phyloP scores from a whole-genome alignment of 345 rosid genomes.

The Bruguiera gymnorhiza region DNA sequence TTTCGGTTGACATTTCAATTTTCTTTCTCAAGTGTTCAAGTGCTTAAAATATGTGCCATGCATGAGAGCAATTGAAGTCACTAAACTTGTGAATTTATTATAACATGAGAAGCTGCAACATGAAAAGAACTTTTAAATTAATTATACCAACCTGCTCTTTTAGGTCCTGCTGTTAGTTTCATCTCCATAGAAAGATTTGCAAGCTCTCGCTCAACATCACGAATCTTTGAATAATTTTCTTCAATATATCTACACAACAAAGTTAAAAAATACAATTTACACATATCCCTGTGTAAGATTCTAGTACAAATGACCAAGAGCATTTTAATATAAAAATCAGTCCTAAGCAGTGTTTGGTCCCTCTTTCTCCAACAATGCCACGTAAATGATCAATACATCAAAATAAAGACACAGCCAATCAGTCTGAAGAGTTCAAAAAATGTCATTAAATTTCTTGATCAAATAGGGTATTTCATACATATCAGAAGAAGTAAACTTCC shows the following conservation, averaged over 20 bases:
- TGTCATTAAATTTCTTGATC: too few relatives aligned
- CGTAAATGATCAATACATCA: too few relatives aligned
- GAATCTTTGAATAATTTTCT: constrained; percentile 78
- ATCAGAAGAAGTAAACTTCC: too few relatives aligned
- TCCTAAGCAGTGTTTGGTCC: too few relatives aligned
- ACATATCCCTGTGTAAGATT: not conserved
- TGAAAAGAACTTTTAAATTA: not conserved
- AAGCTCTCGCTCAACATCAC: constrained; percentile 81
- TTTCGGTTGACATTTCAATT: constrained; percentile 71
- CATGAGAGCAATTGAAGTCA: constrained; percentile 22
- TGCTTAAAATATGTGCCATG: constrained; percentile 41
- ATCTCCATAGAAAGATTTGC: constrained; percentile 73
- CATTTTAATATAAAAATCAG: too few relatives aligned
- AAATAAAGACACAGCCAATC: too few relatives aligned
- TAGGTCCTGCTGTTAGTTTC: constrained; percentile 98
- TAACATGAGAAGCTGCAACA: constrained; percentile 9
- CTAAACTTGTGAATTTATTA: constrained; percentile 7
- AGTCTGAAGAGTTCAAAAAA: too few relatives aligned
- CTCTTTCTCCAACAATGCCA: too few relatives aligned
- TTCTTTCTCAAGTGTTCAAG: constrained; percentile 88
- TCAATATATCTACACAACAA: constrained; percentile 60
- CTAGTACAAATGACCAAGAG: not conserved
- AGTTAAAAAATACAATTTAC: not conserved
- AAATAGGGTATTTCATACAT: too few relatives aligned
- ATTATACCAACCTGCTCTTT: constrained; percentile 64